Evolutionary conservation across 192 early-diverging fungal genomes (phyloP).

Genomic region (Coemansia sp.): DNA sequence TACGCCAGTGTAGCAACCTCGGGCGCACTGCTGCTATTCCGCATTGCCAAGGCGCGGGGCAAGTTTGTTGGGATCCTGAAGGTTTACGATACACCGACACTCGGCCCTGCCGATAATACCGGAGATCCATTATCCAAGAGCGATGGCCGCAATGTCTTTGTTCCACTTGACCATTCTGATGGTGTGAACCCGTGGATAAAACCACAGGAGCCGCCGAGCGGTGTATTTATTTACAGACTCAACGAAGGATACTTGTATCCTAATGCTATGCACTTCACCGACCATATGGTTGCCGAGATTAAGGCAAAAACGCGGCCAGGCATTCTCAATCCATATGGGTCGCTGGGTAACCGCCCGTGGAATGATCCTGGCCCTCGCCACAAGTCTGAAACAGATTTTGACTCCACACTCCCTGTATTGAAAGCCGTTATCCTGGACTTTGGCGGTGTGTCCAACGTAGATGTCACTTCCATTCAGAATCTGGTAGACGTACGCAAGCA

Average conservation of each 20-base stretch:
- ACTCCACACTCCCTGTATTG: slow-evolving; percentile 52
- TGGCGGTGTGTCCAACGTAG: slow-evolving; percentile 71
- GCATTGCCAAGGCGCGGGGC: slow-evolving; percentile 62
- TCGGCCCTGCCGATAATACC: background rate
- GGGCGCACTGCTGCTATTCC: slow-evolving; percentile 71
- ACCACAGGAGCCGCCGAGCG: slow-evolving; percentile 23
- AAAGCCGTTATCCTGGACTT: slow-evolving; percentile 82
- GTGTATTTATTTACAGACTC: slow-evolving; percentile 51
- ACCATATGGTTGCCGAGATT: slow-evolving; percentile 54
- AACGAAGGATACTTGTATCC: slow-evolving; percentile 54
- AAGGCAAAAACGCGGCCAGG: slow-evolving; percentile 49
- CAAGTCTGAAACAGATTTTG: slow-evolving; percentile 47
- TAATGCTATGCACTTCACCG: slow-evolving; percentile 52
- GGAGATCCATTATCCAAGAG: background rate
- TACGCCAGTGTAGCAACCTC: slow-evolving; percentile 71
- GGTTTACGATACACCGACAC: slow-evolving; percentile 27
- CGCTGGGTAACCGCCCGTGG: slow-evolving; percentile 57
- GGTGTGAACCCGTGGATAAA: slow-evolving; percentile 34
- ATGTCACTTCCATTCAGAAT: slow-evolving; percentile 76
- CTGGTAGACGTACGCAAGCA: slow-evolving; percentile 67
- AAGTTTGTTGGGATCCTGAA: slow-evolving; percentile 45
- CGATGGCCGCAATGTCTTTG: slow-evolving; percentile 58
- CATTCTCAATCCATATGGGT: slow-evolving; percentile 47
- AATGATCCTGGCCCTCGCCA: slow-evolving; percentile 56
- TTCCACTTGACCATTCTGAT: slow-evolving; percentile 62